Conservation (phyloP, 306 rosid species). For the Castanea crenata region DNA sequence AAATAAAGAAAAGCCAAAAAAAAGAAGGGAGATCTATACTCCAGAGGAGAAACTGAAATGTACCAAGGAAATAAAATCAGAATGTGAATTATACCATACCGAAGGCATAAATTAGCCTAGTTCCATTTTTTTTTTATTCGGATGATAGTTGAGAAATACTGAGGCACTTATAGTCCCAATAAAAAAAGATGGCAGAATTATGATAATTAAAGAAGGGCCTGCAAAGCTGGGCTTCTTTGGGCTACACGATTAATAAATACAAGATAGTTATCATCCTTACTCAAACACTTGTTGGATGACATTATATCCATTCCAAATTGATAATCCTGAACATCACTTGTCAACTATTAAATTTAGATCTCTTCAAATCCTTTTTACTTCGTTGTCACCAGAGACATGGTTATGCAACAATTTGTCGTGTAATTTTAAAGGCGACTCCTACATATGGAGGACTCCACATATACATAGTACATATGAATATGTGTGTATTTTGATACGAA, state of each 20-base stretch:
- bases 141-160: no score
- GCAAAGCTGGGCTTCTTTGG: no score
- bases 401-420: neutral
- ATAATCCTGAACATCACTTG: slow-evolving; percentile 4
- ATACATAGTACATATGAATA: neutral
- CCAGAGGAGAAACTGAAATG: neutral
- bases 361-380: neutral
- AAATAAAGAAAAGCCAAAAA: neutral
- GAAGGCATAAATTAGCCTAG: no score
- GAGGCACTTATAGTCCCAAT: no score
- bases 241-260: no score
- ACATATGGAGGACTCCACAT: no score
- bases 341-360: neutral
- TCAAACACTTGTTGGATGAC: neutral
- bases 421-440: neutral
- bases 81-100: neutral
- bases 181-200: no score
- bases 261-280: no score
- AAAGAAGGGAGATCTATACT: neutral
- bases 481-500: neutral
- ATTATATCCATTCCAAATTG: neutral
- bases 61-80: neutral
- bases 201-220: no score
- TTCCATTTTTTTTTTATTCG: no score
- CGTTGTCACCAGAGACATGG: neutral